Evolutionary conservation across 139 green algal species (phyloP).

Genomic region (Desmodesmus armatus): DNA sequence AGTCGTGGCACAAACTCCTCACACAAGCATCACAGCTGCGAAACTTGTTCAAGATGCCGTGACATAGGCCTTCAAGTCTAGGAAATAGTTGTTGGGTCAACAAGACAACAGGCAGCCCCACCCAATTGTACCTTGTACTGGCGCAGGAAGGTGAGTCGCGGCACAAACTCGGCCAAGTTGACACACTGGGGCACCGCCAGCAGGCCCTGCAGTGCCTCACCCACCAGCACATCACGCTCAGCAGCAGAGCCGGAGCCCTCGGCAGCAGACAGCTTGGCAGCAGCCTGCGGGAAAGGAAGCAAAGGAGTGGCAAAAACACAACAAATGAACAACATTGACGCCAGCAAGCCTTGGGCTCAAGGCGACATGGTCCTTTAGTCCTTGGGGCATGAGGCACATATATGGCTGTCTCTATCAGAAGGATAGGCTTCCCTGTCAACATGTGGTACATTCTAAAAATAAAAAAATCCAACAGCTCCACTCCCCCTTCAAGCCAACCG

Average conservation of each 20-base stretch:
- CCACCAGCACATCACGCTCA: conserved; percentile 65
- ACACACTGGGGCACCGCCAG: conserved; percentile 66
- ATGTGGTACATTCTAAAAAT: too few relatives aligned
- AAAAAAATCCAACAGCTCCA: too few relatives aligned
- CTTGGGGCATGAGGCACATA: neutral
- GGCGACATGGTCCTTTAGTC: neutral
- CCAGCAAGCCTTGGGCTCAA: neutral
- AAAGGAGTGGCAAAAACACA: neutral
- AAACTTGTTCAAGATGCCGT: too few relatives aligned
- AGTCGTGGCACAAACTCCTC: conserved; percentile 76
- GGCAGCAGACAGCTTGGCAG: conserved; percentile 64
- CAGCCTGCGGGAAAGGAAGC: conserved; percentile 48
- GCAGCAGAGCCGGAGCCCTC: conserved; percentile 55
- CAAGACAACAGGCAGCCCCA: too few relatives aligned
- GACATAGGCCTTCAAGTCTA: too few relatives aligned
- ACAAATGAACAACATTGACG: neutral
- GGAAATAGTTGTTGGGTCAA: too few relatives aligned
- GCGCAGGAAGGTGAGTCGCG: conserved; percentile 77
- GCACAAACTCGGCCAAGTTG: conserved; percentile 70
- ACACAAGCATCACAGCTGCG: too few relatives aligned
- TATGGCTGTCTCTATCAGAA: neutral
- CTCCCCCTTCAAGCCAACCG: too few relatives aligned
- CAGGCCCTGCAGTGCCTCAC: conserved; percentile 72
- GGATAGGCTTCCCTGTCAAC: too few relatives aligned
- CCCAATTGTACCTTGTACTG: conserved; percentile 68